A percentile compares a stretch with the other conserved stretches of the same genome.
phyloP scores from a whole-genome alignment of 139 green algal genomes.

The Coelastrella sp. region DNA sequence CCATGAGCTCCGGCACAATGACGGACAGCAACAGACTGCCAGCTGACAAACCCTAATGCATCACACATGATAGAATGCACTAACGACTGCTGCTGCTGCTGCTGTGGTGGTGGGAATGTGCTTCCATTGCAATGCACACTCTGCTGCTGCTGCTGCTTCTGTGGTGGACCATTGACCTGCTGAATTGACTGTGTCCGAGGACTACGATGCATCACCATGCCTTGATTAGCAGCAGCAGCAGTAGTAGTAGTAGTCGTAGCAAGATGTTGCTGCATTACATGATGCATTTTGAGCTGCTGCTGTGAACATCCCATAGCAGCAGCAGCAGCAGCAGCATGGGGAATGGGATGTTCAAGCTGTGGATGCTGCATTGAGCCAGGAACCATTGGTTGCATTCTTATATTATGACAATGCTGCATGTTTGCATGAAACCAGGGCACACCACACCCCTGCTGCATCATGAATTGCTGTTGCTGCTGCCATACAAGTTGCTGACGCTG shows the following conservation, averaged over 20 bases:
- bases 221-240: no score
- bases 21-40: constrained; percentile 65
- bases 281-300: constrained; percentile 3
- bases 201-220: no score
- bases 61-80: background rate
- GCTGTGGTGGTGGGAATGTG: background rate
- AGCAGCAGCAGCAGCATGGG: constrained; percentile 12
- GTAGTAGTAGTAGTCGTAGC: no score
- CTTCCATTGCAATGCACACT: background rate
- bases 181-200: constrained; percentile 24
- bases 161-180: background rate
- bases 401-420: no score
- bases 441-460: background rate
- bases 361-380: constrained; percentile 6
- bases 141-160: constrained; percentile 1
- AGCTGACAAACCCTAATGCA: constrained; percentile 44
- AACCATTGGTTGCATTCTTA: no score
- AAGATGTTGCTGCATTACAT: background rate
- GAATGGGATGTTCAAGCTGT: no score
- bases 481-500: background rate
- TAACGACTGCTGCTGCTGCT: constrained; percentile 1
- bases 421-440: background rate
- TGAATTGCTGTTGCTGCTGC: constrained; percentile 35
- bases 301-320: constrained; percentile 32
- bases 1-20: constrained; percentile 85